Base-by-base conservation (phyloP, 169 alveolate genomes). In the Plasmodium knowlesi region DNA sequence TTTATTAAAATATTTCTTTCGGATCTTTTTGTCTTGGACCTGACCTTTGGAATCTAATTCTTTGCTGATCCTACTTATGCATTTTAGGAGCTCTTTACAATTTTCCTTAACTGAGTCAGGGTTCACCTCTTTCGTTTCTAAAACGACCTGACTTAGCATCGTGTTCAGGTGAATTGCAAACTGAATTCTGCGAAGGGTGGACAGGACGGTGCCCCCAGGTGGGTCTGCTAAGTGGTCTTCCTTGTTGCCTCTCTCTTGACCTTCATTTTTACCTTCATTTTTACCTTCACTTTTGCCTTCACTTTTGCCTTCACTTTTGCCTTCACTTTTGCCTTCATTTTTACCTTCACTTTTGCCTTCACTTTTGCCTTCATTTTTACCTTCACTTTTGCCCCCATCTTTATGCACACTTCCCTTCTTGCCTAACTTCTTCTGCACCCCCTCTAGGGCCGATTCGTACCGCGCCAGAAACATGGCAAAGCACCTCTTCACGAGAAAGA, bases 1-100 rank as follows among this genome's bases (percentile, higher is more conserved):
- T 71, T 82, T 91, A 57, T 73, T 91, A 61, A 91, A 91, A 82
- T 80, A 91, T 91, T 81, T 71, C 41, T 70, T 32, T 39, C 25
- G 73, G 12, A 43, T 72, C 22, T 10, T 28, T 43, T 82, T 81
- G 34, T 80, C 76, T 22, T 3, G 19, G 6, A 61, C 39, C 30
- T 19, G 19, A 37, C 19, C 32, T 14, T 86, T 25, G 34, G 46
- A 32, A 53, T 28, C 81, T 41, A 78, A 22, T n/a, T 91, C 85
- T 46, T 91, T 72, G n/a, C 54, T 53, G 72, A 80, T 82, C 54
- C 5, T 41, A 9, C 37, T 5, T 34, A 91, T 34, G 53, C 95
- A 91, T 14, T 82, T 74, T 74, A 82, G 39, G 19, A 82, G 22
- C 54, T 91, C 73, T 39, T 25, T 72, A 46, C 95, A 91, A 19